Base-by-base conservation (phyloP, 2,329 filamentous ascomycete species). In the Penicillium sp. region DNA sequence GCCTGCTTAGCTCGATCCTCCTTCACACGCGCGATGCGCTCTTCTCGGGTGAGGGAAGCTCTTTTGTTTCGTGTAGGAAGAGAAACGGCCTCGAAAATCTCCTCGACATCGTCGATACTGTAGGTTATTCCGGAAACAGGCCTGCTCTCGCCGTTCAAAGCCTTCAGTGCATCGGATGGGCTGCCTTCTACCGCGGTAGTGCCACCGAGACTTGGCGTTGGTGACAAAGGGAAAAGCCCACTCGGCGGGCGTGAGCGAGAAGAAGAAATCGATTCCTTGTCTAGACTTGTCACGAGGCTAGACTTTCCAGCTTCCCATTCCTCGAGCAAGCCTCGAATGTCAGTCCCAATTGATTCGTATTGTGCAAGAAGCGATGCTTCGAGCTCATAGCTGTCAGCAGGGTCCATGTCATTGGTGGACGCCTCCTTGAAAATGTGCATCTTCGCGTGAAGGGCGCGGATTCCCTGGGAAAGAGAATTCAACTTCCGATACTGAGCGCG, bases 281-380 rank as follows among this genome's bases (percentile, higher is more conserved):
- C 90, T 71, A 97, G 90, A 67, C 91, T 93, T 58, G 88, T 87
- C 51, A 92, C 88, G 56, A 99, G 82, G 6, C 92, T 89, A n/a
- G 89, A 86, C 75, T 91, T 94, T 55, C 94, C 95, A 56, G 90
- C 86, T 70, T 96, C 92, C 93, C 93, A 97, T 66, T 92, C 91
- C 65, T 90, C 85, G 77, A 93, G 88, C 54, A 97, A 81, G 48
- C 89, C 86, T 74, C 90, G 90, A 49, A 99, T 84, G 72, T 99
- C 95, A 29, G 89, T 84, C 3, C 95, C 95, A 66, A 99, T 96
- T 5, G 93, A 94, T 60, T 99, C 95, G 76, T 98, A 99, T 72
- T 98, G 95, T 23, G 88, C 81, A 84, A 97, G 89, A 45, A 98
- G 84, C 65, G 88, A 89, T 0, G 89, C 86, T 0, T 91, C 92